These are phyloP conservation scores for Orbilia oligospora DNA, from an alignment of 2,329 filamentous ascomycete genomes.

Conservation along the genomic window DNA sequence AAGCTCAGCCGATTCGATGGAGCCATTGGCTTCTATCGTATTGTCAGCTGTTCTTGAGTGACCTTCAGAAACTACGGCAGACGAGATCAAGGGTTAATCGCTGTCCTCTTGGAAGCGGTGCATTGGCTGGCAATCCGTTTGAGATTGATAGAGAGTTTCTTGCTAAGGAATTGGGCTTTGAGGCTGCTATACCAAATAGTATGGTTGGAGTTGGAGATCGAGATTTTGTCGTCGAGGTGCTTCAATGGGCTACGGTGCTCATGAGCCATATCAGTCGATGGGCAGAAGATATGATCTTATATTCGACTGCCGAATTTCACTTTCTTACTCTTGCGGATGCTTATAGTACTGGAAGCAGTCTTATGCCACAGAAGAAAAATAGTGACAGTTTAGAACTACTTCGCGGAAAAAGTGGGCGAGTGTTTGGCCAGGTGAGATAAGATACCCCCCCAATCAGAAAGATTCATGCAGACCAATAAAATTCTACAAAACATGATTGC, in stretches of 20 bases:
- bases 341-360: constrained; percentile 80
- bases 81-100: constrained; percentile 81
- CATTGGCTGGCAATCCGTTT: constrained; percentile 85
- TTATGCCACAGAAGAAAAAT: constrained; percentile 91
- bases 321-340: constrained; percentile 83
- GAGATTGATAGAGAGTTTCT: constrained; percentile 82
- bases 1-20: constrained; percentile 84
- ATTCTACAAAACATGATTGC: not conserved
- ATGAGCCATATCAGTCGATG: constrained; percentile 85
- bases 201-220: constrained; percentile 82
- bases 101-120: constrained; percentile 79
- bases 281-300: constrained; percentile 88
- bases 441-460: not conserved
- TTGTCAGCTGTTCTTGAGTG: constrained; percentile 78
- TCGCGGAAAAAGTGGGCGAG: constrained; percentile 80
- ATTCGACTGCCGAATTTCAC: constrained; percentile 81
- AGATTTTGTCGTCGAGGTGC: constrained; percentile 84
- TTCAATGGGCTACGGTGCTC: constrained; percentile 83
- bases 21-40: constrained; percentile 85
- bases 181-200: constrained; percentile 80
- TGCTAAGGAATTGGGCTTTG: constrained; percentile 84
- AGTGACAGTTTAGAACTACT: constrained; percentile 79
- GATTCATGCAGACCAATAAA: not conserved
- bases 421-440: constrained; percentile 82
- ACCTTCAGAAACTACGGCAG: constrained; percentile 82